A percentile compares a stretch with the other conserved stretches of the same genome.
phyloP scores from a whole-genome alignment of 352 stramenopile species.

The Phytophthora lateralis region DNA sequence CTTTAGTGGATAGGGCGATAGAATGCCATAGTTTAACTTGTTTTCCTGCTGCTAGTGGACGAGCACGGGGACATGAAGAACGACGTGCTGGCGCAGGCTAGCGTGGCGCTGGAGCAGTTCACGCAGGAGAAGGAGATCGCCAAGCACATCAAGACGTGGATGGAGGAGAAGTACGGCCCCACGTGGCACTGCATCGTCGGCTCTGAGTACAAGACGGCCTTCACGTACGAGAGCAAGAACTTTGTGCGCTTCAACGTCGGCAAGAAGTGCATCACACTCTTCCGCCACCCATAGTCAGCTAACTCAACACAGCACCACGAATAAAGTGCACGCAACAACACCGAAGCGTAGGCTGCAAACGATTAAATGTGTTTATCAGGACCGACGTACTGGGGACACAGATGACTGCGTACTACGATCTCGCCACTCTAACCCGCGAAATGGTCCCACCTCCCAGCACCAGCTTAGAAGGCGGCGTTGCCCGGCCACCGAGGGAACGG shows the following conservation, averaged over 20 bases:
- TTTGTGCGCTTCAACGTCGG: constrained; percentile 86
- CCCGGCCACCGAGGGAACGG: constrained; percentile 97
- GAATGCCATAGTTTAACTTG: neutral
- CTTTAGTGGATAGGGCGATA: neutral
- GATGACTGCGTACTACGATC: neutral
- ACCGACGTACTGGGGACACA: constrained; percentile 1
- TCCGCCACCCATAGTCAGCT: constrained; percentile 59
- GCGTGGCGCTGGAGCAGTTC: constrained; percentile 75
- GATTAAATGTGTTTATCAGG: constrained; percentile 26
- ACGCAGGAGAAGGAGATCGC: constrained; percentile 82
- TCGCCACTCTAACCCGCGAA: constrained; percentile 13
- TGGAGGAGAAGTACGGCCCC: constrained; percentile 68
- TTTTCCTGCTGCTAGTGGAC: constrained; percentile 56
- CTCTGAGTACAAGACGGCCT: constrained; percentile 45
- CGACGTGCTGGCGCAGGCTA: constrained; percentile 68
- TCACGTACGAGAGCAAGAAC: constrained; percentile 82
- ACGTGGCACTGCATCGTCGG: constrained; percentile 84
- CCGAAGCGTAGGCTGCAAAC: constrained; percentile 16
- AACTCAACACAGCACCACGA: neutral
- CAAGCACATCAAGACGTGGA: constrained; percentile 79
- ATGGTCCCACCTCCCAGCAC: constrained; percentile 6
- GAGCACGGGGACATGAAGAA: constrained; percentile 88
- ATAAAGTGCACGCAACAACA: neutral
- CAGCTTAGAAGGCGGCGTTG: constrained; percentile 91
- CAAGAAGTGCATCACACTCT: constrained; percentile 88